Evolutionary conservation across 2,329 filamentous ascomycete species (phyloP), one percentile per base, ranked within the genome.

Genomic region (Huntiella bhutanensis): DNA sequence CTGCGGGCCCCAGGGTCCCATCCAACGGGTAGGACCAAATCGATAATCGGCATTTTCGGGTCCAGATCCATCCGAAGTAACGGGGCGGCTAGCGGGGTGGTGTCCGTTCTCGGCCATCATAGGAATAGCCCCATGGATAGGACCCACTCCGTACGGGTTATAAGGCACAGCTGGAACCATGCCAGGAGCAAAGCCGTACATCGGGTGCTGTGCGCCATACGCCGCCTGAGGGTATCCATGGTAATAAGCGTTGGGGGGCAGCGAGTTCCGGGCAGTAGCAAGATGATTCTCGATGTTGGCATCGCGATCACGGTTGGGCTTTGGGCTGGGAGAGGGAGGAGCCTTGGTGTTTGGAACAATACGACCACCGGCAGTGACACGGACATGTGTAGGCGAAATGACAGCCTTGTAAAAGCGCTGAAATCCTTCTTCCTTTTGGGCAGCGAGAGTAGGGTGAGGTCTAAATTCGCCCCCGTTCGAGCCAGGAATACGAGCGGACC

Each of bases 331-430:
- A 6, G 73, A 75, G 4, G 62, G 61, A 2, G 67, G 62, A 10
- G 62, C 66, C 38, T 74, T 67, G 33, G 68, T 77, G 54, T 80
- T 80, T 42, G 75, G 75, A 1, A 80, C 76, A 53, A 80, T 80
- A 34, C 74, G 67, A 37, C 76, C 76, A 49, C 76, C 75, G 49
- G 76, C 76, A 15, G 76, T 80, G 43, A 80, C 76, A 12, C 76
- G 71, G 51, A 80, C 69, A 57, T 80, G 74, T 11, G 73, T 76
- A 5, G 76, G 76, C 33, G 76, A 80, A 4, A 73, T 68, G n/a
- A 80, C 76, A 8, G 75, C 74, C 55, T 76, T 75, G 60, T 75
- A 79, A 55, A 80, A 80, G 45, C 70, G 66, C 56, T 77, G 70
- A 53, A 80, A 80, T n/a, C 76, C 76, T 56, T 79, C 73, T 33